A percentile compares a stretch with the other conserved stretches of the same genome.
Conservation (phyloP, 768 basidiomycete genomes). For the Nevesoporus exiguus region DNA sequence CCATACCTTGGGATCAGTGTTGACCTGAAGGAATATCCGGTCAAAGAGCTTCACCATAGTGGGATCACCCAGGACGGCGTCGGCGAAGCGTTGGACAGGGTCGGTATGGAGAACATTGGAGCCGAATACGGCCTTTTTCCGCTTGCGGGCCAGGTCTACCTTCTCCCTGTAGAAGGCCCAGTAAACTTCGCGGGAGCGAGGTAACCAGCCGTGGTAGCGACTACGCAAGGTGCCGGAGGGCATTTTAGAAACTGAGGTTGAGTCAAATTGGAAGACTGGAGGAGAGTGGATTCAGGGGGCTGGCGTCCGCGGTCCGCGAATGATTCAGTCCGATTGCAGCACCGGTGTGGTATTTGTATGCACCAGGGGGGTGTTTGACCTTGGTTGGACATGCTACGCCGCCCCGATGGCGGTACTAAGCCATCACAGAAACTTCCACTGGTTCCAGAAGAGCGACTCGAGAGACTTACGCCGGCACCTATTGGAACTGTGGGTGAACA, state of each 20-base stretch:
- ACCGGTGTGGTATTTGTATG: neutral
- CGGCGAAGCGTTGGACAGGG: neutral
- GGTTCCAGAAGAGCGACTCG: too few species aligned
- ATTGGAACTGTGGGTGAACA: too few species aligned
- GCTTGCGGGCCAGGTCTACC: neutral
- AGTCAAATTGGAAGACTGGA: neutral
- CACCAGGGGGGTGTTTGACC: neutral
- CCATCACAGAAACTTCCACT: too few species aligned
- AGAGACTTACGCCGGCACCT: too few species aligned
- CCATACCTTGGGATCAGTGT: conserved; percentile 5
- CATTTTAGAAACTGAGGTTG: neutral
- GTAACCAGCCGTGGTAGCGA: conserved; percentile 3
- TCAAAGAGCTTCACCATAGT: neutral
- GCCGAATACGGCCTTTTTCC: neutral
- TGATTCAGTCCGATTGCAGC: neutral
- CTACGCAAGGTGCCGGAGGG: neutral
- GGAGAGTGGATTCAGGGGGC: neutral
- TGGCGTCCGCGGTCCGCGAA: neutral
- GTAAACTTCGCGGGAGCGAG: neutral
- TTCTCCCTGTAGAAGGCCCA: neutral
- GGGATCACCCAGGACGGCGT: neutral
- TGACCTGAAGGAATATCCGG: conserved; percentile 1
- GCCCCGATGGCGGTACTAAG: too few species aligned
- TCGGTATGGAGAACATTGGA: neutral
- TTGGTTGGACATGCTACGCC: neutral